Conservation (phyloP, 345 rosid species). For the Nephelium lappaceum region DNA sequence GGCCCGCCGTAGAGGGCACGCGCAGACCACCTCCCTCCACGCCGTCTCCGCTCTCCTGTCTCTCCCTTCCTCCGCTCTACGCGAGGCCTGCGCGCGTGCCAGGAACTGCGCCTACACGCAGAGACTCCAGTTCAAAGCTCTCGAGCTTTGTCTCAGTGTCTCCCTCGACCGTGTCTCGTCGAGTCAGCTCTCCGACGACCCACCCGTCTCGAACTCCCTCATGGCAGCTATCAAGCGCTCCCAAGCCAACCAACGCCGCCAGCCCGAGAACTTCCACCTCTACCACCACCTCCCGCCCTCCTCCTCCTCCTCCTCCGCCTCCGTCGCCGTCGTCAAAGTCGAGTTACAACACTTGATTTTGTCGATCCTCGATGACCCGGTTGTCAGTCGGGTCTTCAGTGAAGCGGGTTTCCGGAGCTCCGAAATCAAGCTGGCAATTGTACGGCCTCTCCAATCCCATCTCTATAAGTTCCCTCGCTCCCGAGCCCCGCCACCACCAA, state of each 20-base stretch:
- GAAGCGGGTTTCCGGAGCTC: constrained; percentile 91
- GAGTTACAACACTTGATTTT: constrained; percentile 77
- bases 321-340: constrained; percentile 58
- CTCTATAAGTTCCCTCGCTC: constrained; percentile 54
- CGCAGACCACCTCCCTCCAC: constrained; percentile 91
- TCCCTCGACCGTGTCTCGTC: constrained; percentile 89
- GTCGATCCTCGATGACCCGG: constrained; percentile 90
- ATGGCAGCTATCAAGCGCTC: constrained; percentile 98
- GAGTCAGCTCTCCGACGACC: constrained; percentile 54
- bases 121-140: constrained; percentile 80
- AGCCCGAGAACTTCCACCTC: constrained; percentile 79
- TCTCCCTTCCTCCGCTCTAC: constrained; percentile 64
- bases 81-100: constrained; percentile 80
- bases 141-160: constrained; percentile 80
- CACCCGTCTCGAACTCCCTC: constrained; percentile 84
- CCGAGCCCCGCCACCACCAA: constrained; percentile 60
- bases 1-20: constrained; percentile 70
- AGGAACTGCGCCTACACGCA: constrained; percentile 68
- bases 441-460: constrained; percentile 77
- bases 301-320: constrained; percentile 20
- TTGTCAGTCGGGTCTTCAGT: constrained; percentile 83
- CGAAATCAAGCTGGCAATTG: constrained; percentile 78
- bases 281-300: constrained; percentile 60
- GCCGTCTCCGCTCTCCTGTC: constrained; percentile 78
- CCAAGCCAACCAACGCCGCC: constrained; percentile 87